Conservation (phyloP, 306 rosid genomes). For the Vicia villosa region DNA sequence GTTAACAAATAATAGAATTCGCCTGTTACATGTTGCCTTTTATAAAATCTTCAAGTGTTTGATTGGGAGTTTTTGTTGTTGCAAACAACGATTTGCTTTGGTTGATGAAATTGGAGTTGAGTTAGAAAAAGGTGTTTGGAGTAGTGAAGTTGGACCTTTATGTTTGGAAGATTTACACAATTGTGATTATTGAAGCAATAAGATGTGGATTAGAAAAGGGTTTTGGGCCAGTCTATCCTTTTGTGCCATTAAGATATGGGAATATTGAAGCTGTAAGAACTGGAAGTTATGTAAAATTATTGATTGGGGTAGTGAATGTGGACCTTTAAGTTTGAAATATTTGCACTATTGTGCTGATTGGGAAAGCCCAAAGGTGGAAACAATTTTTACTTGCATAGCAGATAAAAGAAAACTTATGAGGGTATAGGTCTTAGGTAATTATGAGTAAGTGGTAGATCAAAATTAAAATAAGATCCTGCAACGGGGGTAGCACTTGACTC, state of each 20-base stretch:
- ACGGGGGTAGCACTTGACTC: neutral
- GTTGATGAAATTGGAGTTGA: slow-evolving; percentile 9
- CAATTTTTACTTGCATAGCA: neutral
- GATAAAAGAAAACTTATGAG: neutral
- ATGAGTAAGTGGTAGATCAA: neutral
- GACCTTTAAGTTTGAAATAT: neutral
- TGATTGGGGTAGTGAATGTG: slow-evolving; percentile 11
- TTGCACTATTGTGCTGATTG: neutral
- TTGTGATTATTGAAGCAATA: neutral
- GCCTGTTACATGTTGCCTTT: slow-evolving; percentile 8
- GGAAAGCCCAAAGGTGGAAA: slow-evolving; percentile 10
- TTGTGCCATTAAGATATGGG: slow-evolving; percentile 8
- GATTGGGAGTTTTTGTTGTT: slow-evolving; percentile 3
- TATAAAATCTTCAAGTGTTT: slow-evolving; percentile 22
- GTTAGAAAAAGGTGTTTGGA: neutral
- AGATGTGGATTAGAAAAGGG: neutral
- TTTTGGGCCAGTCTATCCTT: neutral
- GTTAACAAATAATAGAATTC: slow-evolving; percentile 4
- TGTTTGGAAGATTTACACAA: neutral
- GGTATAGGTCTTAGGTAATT: neutral
- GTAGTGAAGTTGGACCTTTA: slow-evolving; percentile 3
- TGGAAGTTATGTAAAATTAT: neutral
- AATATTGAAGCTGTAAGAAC: neutral
- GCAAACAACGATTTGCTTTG: slow-evolving; percentile 1
- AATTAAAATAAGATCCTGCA: slow-evolving; percentile 2